A percentile compares a stretch with the other conserved stretches of the same genome.
These are phyloP conservation scores for Lyophyllum semitale DNA, from an alignment of 768 basidiomycete genomes.

Conservation along the genomic window DNA sequence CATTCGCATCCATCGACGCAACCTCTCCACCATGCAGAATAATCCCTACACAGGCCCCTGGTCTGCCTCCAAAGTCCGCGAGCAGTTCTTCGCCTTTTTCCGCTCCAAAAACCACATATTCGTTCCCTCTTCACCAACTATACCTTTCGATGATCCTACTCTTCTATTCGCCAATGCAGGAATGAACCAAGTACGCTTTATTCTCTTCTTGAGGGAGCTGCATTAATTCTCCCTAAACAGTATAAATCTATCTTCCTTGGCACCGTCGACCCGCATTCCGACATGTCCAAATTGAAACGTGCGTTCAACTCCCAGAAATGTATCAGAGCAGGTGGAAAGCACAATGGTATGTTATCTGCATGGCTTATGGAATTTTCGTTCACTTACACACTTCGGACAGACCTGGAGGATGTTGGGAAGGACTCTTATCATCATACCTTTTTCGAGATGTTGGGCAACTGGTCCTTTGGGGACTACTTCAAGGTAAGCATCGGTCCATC, in stretches of 20 bases:
- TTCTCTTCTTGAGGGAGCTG: neutral
- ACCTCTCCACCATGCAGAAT: constrained; percentile 37
- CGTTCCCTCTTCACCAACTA: constrained; percentile 87
- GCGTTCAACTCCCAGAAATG: constrained; percentile 98
- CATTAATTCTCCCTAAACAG: constrained; percentile 36
- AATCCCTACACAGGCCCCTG: constrained; percentile 51
- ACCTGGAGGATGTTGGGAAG: constrained; percentile 98
- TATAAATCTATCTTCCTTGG: constrained; percentile 98
- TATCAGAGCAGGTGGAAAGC: constrained; percentile 97
- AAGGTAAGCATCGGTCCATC: constrained; percentile 58
- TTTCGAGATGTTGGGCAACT: constrained; percentile 99
- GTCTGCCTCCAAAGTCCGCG: constrained; percentile 81
- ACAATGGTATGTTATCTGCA: constrained; percentile 69
- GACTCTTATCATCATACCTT: constrained; percentile 98
- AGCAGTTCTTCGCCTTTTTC: constrained; percentile 93
- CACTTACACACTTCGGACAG: constrained; percentile 38
- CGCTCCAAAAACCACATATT: constrained; percentile 78
- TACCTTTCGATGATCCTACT: constrained; percentile 98
- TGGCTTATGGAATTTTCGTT: neutral
- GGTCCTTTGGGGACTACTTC: constrained; percentile 99
- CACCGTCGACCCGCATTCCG: constrained; percentile 93
- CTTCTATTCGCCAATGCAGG: constrained; percentile 98
- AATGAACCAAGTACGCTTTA: constrained; percentile 78
- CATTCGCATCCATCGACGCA: constrained; percentile 9
- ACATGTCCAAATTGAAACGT: constrained; percentile 86